Conservation (phyloP, 805 yeast genomes). For the Tetrapisispora pingtungensis region DNA sequence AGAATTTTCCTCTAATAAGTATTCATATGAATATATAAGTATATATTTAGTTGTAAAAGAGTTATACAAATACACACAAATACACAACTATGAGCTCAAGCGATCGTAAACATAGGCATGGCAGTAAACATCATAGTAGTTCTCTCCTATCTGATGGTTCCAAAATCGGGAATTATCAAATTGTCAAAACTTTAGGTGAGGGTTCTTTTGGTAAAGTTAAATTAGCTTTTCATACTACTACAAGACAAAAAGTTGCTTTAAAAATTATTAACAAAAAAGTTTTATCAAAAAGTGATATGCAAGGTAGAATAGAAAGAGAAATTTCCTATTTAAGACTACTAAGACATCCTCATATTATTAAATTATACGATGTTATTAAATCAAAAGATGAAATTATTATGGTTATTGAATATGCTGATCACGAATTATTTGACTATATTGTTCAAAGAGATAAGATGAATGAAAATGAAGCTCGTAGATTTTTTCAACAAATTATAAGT, state of each 20-base stretch:
- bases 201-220: constrained; percentile 97
- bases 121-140: background rate
- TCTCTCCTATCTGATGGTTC: constrained; percentile 26
- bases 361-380: constrained; percentile 89
- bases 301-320: constrained; percentile 90
- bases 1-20: no score
- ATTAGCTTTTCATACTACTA: constrained; percentile 77
- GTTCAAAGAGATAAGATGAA: constrained; percentile 93
- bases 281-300: constrained; percentile 92
- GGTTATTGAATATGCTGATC: constrained; percentile 97
- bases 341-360: constrained; percentile 94
- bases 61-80: no score
- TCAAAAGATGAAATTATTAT: constrained; percentile 91
- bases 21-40: no score
- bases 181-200: constrained; percentile 87
- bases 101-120: constrained; percentile 6
- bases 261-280: constrained; percentile 90
- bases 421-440: constrained; percentile 89
- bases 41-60: no score
- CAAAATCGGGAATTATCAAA: constrained; percentile 84
- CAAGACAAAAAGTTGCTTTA: constrained; percentile 87
- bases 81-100: background rate
- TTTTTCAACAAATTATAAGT: constrained; percentile 91
- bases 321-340: constrained; percentile 78
- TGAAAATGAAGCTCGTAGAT: constrained; percentile 83